Evolutionary conservation across 140 eudicot genomes (phyloP), one percentile per base, ranked within the genome.

Genomic region (Senecio squalidus): DNA sequence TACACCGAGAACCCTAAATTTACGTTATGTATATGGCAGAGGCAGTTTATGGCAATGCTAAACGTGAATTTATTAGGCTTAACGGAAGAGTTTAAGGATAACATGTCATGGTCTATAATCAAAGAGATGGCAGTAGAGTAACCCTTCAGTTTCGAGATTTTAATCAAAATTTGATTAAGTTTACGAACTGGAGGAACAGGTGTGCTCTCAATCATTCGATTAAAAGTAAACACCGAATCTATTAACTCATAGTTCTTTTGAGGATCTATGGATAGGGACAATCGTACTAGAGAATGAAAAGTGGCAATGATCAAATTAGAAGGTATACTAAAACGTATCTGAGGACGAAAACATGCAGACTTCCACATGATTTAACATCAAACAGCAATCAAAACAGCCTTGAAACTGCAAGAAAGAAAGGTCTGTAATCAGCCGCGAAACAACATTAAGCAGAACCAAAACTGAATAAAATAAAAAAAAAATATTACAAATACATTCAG

Each of bases 41-140:
- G 69, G 33, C 80, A 75, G 38, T 69, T 75, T 9, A 75, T 75
- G 22, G 80, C 76, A 30, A 75, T 63, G 30, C 67, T 39, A 47
- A 75, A 75, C 2, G 80, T 75, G 24, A 47, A 63, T 11, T 55
- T 9, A 52, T 75, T 57, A 14, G 80, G 76, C 26, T 49, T 69
- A 33, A 64, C 75, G 18, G 20, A 18, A 33, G 79, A 46, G 15
- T 38, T 29, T 27, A 48, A 44, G 2, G 62, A 62, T 41, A 75
- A 57, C 39, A 75, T 17, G 28, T 63, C 62, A 33, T 68, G 60
- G 14, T 36, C 62, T 14, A 55, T 25, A 62, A 75, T 48, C 4
- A 75, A 54, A 16, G 76, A 69, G 8, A 75, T 6, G 3, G 68
- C 71, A 46, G 29, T 25, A 46, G 76, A 23, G 58, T 69, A 62